Conservation (phyloP, 805 yeast genomes). For the Yueomyces sinensis region DNA sequence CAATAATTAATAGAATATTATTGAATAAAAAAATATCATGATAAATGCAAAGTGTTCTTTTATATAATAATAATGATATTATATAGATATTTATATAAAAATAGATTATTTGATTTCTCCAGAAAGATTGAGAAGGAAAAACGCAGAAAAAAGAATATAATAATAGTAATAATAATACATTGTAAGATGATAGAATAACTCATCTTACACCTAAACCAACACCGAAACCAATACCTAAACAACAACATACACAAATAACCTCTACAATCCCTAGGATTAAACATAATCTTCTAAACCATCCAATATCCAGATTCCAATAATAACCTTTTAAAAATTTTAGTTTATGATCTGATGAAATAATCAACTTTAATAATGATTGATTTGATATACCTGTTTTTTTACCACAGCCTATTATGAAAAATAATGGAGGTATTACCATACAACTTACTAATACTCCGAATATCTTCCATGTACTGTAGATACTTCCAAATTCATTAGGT, state of each 20-base stretch:
- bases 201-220: slow-evolving; percentile 20
- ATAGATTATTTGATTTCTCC: too few species aligned
- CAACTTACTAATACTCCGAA: slow-evolving; percentile 7
- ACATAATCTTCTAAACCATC: slow-evolving; percentile 19
- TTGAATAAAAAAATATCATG: too few species aligned
- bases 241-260: slow-evolving; percentile 23
- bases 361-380: slow-evolving; percentile 10
- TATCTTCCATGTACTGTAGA: slow-evolving; percentile 12
- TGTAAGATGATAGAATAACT: too few species aligned
- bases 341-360: slow-evolving; percentile 12
- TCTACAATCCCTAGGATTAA: slow-evolving; percentile 22
- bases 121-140: too few species aligned
- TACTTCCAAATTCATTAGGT: slow-evolving; percentile 4
- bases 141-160: too few species aligned
- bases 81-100: too few species aligned
- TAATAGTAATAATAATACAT: too few species aligned
- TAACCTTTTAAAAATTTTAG: slow-evolving; percentile 14
- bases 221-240: slow-evolving; percentile 33
- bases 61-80: too few species aligned
- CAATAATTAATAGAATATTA: too few species aligned
- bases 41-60: too few species aligned
- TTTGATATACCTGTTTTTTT: slow-evolving; percentile 9
- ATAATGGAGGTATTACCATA: slow-evolving; percentile 15
- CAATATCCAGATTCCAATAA: slow-evolving; percentile 16
- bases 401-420: slow-evolving; percentile 15